A percentile compares a stretch with the other conserved stretches of the same genome.
Conservation (phyloP, 106 monocot genomes). For the Platanthera guangdongensis region DNA sequence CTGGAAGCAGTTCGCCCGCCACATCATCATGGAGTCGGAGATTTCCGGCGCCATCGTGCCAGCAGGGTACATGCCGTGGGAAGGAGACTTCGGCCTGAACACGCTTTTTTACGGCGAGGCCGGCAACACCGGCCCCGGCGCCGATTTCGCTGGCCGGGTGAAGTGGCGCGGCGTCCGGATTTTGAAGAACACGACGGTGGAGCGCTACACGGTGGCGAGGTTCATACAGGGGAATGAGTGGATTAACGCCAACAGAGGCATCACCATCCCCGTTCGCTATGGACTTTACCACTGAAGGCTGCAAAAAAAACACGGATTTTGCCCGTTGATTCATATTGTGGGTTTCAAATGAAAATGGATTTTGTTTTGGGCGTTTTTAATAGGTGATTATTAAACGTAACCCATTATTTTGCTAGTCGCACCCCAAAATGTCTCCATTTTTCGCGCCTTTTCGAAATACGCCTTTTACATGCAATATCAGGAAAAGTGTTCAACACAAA, state of each 20-base stretch:
- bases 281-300: too few relatives aligned
- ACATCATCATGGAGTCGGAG: conserved; percentile 32
- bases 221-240: not conserved
- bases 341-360: too few relatives aligned
- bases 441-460: too few relatives aligned
- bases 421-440: too few relatives aligned
- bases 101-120: conserved; percentile 46
- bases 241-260: not conserved
- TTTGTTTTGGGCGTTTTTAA: too few relatives aligned
- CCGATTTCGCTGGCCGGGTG: conserved; percentile 18
- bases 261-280: too few relatives aligned
- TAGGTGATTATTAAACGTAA: too few relatives aligned
- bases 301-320: too few relatives aligned
- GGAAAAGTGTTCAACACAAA: too few relatives aligned
- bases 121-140: conserved; percentile 32
- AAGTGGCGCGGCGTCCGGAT: conserved; percentile 30
- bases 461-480: too few relatives aligned
- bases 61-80: conserved; percentile 37
- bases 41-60: conserved; percentile 21
- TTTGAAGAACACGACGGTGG: not conserved
- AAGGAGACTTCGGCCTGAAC: conserved; percentile 19
- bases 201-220: not conserved
- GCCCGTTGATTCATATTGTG: too few relatives aligned
- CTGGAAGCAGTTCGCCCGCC: conserved; percentile 36
- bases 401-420: too few relatives aligned